Evolutionary conservation across 2,329 filamentous ascomycete species (phyloP).

Genomic region (Thermoascus crustaceus): DNA sequence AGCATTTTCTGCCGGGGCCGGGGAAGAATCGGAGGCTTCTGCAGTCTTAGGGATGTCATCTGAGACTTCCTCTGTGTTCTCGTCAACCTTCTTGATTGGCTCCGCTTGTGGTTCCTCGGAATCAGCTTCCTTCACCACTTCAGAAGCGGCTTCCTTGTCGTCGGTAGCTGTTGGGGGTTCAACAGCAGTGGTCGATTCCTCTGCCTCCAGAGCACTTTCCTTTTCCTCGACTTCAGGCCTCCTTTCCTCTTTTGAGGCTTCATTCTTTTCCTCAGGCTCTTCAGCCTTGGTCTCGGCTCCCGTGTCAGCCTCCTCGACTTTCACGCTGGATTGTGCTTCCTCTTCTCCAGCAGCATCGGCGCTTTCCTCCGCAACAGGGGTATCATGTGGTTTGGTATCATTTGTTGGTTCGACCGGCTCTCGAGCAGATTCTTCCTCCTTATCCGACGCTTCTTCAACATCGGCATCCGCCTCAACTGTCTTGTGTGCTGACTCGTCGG

Average conservation of each 20-base stretch:
- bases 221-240: neutral
- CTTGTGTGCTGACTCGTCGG: too few species aligned
- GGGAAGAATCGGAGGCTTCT: too few species aligned
- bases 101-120: neutral
- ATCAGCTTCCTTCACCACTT: neutral
- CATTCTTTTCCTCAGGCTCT: constrained; percentile 2
- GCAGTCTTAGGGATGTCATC: too few species aligned
- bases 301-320: constrained; percentile 3
- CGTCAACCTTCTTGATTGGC: too few species aligned
- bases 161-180: constrained; percentile 3
- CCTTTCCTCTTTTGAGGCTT: neutral
- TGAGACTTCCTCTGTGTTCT: too few species aligned
- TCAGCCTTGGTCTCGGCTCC: constrained; percentile 5
- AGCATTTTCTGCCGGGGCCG: neutral
- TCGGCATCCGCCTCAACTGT: too few species aligned
- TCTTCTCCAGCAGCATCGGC: neutral
- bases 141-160: neutral
- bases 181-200: neutral
- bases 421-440: too few species aligned
- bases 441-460: too few species aligned
- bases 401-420: too few species aligned
- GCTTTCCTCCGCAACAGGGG: constrained; percentile 5
- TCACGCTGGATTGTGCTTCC: constrained; percentile 3
- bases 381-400: constrained; percentile 8
- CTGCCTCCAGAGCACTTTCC: neutral